Conservation (phyloP, 2,329 filamentous ascomycete genomes). For the Lasiodiplodia theobromae region DNA sequence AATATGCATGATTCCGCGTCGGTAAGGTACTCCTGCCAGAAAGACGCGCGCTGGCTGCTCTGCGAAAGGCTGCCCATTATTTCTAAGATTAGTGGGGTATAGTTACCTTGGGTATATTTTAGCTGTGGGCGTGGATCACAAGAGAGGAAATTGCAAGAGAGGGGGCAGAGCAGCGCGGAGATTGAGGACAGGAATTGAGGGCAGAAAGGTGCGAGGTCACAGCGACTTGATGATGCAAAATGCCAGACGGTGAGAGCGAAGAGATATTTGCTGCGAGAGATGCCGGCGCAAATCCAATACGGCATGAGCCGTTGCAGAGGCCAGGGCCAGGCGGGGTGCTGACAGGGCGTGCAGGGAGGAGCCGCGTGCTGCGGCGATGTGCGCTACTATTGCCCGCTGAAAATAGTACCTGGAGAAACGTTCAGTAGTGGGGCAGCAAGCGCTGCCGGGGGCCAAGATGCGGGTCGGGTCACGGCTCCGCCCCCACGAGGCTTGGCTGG, state of each 20-base stretch:
- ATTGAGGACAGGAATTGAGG: not conserved
- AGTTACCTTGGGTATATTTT: constrained; percentile 8
- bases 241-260: not conserved
- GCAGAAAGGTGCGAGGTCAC: not conserved
- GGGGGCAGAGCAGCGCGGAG: not conserved
- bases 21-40: constrained; percentile 8
- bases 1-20: constrained; percentile 20
- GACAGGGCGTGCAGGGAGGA: not conserved
- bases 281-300: not conserved
- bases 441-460: constrained; percentile 3
- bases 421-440: no score
- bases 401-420: constrained; percentile 7
- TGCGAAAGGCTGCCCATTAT: constrained; percentile 20
- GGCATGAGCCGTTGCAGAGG: not conserved
- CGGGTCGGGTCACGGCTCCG: not conserved
- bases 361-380: no score
- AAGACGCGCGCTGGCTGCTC: constrained; percentile 14
- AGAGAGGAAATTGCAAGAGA: not conserved
- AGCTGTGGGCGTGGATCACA: no score
- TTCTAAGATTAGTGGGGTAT: constrained; percentile 15
- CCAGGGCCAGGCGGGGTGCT: not conserved
- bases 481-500: constrained; percentile 2
- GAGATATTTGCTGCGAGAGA: constrained; percentile 15
- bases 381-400: not conserved
- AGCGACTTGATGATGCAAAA: not conserved